phyloP scores from a whole-genome alignment of 1,284 basidiomycete species.

The Ustilago sp. region DNA sequence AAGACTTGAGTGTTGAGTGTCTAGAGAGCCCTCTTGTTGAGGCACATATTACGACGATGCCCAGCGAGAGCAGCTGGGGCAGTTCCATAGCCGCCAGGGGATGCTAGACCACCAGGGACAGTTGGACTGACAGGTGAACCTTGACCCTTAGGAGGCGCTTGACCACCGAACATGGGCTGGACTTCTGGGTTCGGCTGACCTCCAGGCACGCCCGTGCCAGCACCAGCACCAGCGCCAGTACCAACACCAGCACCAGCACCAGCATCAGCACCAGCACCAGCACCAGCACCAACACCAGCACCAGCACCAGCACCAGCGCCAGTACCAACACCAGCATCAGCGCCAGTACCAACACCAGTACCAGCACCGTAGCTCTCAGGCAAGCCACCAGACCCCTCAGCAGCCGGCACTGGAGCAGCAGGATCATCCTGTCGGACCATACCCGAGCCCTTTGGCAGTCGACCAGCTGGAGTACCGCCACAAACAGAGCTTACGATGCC shows the following conservation, averaged over 20 bases:
- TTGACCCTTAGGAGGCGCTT: background rate
- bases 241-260: background rate
- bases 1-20: background rate
- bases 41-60: conserved; percentile 12
- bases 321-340: too few species aligned
- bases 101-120: background rate
- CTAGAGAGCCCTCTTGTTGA: conserved; percentile 6
- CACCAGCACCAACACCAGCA: too few species aligned
- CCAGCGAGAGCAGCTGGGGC: conserved; percentile 1
- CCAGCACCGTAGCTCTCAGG: conserved; percentile 6
- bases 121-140: too few species aligned
- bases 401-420: conserved; percentile 7
- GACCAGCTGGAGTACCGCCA: conserved; percentile 26
- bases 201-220: background rate
- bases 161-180: background rate
- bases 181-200: background rate
- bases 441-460: conserved; percentile 20
- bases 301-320: too few species aligned
- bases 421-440: conserved; percentile 23
- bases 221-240: background rate
- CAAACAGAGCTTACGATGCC: conserved; percentile 35
- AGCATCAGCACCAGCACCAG: too few species aligned
- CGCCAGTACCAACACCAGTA: background rate
- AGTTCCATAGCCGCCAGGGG: background rate
- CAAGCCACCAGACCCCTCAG: background rate